These are phyloP conservation scores for Chlorella sp. DNA, from an alignment of 139 green algal species.

Conservation along the genomic window DNA sequence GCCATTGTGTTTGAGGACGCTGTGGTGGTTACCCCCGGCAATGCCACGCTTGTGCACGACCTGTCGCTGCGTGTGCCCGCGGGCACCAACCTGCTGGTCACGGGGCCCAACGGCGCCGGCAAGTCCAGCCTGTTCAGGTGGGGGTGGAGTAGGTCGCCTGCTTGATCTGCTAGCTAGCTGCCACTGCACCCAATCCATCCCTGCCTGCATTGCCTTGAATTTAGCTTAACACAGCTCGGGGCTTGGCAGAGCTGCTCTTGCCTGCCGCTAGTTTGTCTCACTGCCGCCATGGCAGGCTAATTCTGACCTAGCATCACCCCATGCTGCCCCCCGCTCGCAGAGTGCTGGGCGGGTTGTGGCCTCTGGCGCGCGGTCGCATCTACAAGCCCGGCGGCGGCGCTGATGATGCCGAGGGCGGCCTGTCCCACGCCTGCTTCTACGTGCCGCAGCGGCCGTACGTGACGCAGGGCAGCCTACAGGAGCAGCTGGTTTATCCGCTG, in stretches of 20 bases:
- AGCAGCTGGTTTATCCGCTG: conserved; percentile 80
- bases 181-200: too few species aligned
- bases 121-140: conserved; percentile 71
- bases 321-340: conserved; percentile 12
- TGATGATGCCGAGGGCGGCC: conserved; percentile 43
- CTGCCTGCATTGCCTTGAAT: too few species aligned
- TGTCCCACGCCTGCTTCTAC: conserved; percentile 77
- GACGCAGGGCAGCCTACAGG: conserved; percentile 69
- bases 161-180: too few species aligned
- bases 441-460: conserved; percentile 78
- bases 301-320: too few species aligned
- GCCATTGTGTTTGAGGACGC: conserved; percentile 77
- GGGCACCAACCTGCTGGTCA: conserved; percentile 85
- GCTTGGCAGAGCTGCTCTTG: too few species aligned
- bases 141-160: too few species aligned
- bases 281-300: too few species aligned
- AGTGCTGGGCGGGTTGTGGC: conserved; percentile 77
- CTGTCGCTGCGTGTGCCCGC: conserved; percentile 66
- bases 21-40: conserved; percentile 72
- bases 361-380: conserved; percentile 60
- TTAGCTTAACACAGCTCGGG: too few species aligned
- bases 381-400: conserved; percentile 58
- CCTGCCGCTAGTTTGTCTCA: too few species aligned
- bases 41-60: conserved; percentile 62
- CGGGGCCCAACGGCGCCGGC: conserved; percentile 71